Percentiles rank a stretch among this genome's conserved stretches.
Conservation (phyloP, 2,329 filamentous ascomycete genomes). For the Talaromyces sp. region DNA sequence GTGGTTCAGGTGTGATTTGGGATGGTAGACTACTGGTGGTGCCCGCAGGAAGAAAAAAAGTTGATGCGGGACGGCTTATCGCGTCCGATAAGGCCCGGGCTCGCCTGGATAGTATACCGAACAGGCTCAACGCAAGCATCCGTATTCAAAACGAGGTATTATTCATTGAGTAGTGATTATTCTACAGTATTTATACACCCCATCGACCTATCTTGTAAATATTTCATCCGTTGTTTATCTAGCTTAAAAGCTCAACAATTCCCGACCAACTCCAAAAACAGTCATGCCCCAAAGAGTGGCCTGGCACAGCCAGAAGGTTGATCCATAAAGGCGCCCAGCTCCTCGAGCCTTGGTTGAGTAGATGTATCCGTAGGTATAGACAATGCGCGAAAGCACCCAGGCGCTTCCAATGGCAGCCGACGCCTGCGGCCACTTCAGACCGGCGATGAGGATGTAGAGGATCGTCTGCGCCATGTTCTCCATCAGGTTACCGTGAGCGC, state of each 20-base stretch:
- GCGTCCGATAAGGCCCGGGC: background rate
- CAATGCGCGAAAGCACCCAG: slow-evolving; percentile 48
- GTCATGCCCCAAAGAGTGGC: slow-evolving; percentile 36
- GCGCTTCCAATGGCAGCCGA: slow-evolving; percentile 42
- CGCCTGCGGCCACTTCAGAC: slow-evolving; percentile 49
- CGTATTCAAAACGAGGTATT: background rate
- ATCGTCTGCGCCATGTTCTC: slow-evolving; percentile 54
- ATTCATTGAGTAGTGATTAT: background rate
- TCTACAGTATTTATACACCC: background rate
- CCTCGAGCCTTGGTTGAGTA: slow-evolving; percentile 36
- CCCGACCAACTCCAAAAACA: slow-evolving; percentile 31
- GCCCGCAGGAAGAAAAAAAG: background rate
- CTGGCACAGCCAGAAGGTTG: slow-evolving; percentile 37
- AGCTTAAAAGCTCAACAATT: slow-evolving; percentile 22
- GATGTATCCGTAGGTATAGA: slow-evolving; percentile 49
- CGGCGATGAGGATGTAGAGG: slow-evolving; percentile 50
- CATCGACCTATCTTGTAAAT: background rate
- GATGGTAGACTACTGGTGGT: background rate
- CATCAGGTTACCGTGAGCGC: slow-evolving; percentile 56
- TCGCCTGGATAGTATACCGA: background rate
- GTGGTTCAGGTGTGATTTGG: background rate
- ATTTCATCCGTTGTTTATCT: background rate
- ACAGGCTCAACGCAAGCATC: no score
- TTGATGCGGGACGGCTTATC: background rate
- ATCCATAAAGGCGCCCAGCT: slow-evolving; percentile 31